These are phyloP conservation scores for Kingdonia uniflora DNA, from an alignment of 164 flowering plant genomes.

Conservation along the genomic window DNA sequence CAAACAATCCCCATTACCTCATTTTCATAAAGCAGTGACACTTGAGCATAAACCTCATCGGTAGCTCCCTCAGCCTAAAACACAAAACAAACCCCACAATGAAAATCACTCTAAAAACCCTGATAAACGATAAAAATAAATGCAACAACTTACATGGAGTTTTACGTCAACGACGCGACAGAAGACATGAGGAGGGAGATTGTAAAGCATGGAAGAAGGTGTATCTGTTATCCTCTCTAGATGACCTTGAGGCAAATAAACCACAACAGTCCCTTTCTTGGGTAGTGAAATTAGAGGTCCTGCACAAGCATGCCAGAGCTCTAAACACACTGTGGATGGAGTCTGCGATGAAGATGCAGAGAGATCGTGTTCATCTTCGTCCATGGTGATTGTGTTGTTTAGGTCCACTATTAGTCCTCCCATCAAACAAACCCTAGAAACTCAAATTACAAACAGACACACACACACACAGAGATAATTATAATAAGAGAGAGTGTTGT, in stretches of 20 bases:
- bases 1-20: conserved; percentile 33
- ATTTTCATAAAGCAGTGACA: conserved; percentile 60
- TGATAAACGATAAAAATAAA: too few relatives aligned
- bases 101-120: too few relatives aligned
- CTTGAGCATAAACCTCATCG: conserved; percentile 89
- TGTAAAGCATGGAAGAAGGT: conserved; percentile 18
- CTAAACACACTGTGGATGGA: conserved; percentile 49
- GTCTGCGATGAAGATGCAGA: background rate
- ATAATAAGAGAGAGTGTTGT: too few relatives aligned
- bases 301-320: conserved; percentile 98
- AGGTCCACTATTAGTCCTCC: conserved; percentile 57
- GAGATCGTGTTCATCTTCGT: conserved; percentile 6
- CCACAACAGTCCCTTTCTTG: conserved; percentile 67
- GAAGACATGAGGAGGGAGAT: conserved; percentile 74
- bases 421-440: conserved; percentile 18
- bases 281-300: conserved; percentile 84
- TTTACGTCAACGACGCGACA: conserved; percentile 87
- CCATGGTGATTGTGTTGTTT: conserved; percentile 54
- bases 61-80: conserved; percentile 64
- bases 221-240: conserved; percentile 46
- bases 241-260: conserved; percentile 93
- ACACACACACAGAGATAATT: too few relatives aligned
- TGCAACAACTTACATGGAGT: conserved; percentile 17
- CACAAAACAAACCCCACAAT: background rate
- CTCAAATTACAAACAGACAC: background rate